A percentile compares a stretch with the other conserved stretches of the same genome.
phyloP scores from a whole-genome alignment of 345 rosid genomes.

The Sonneratia alba region DNA sequence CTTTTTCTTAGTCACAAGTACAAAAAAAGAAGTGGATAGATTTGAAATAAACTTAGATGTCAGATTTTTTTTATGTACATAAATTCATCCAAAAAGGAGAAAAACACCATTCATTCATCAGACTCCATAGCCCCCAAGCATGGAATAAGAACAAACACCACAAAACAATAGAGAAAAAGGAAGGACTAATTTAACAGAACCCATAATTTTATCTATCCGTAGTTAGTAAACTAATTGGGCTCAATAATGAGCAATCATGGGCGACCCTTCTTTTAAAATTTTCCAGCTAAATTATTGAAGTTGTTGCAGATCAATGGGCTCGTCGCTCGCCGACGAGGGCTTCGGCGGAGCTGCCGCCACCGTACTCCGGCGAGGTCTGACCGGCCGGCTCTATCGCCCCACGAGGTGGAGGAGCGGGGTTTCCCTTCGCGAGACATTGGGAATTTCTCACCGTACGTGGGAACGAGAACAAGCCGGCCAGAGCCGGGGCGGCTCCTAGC shows the following conservation, averaged over 20 bases:
- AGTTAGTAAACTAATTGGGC: background rate
- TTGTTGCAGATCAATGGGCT: background rate
- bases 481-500: background rate
- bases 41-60: no score
- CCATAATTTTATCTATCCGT: background rate
- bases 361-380: slow-evolving; percentile 5
- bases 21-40: no score
- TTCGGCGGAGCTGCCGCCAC: background rate
- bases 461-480: no score
- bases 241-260: background rate
- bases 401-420: background rate
- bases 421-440: background rate
- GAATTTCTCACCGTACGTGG: background rate
- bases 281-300: background rate
- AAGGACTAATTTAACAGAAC: background rate
- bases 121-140: no score
- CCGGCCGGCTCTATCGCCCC: slow-evolving; percentile 6
- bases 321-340: background rate
- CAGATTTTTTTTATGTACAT: no score
- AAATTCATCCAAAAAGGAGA: no score
- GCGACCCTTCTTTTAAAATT: background rate
- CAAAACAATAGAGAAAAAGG: background rate
- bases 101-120: no score
- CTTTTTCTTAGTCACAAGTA: no score
- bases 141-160: background rate